A percentile compares a stretch with the other conserved stretches of the same genome.
Conservation (phyloP, 140 eudicot species). For the Ambrosia hybrid region DNA sequence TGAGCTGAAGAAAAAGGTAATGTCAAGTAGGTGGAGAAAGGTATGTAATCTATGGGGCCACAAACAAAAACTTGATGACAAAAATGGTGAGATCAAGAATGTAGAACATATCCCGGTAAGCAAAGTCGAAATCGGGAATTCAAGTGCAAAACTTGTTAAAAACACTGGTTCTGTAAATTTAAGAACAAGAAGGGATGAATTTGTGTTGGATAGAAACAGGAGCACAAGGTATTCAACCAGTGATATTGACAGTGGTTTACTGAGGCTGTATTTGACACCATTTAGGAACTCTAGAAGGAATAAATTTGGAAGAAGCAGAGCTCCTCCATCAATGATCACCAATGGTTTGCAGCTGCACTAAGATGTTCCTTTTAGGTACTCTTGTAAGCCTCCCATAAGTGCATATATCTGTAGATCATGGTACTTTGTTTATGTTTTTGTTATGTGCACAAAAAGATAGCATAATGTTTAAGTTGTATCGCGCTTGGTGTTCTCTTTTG, state of each 20-base stretch:
- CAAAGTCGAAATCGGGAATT: constrained; percentile 30
- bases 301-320: constrained; percentile 54
- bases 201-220: constrained; percentile 53
- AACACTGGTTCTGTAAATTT: constrained; percentile 45
- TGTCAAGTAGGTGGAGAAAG: constrained; percentile 62
- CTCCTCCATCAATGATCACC: constrained; percentile 40
- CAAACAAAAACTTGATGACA: constrained; percentile 28
- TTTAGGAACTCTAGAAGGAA: constrained; percentile 68
- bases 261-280: constrained; percentile 79
- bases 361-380: constrained; percentile 30
- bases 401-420: constrained; percentile 40
- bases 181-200: constrained; percentile 34
- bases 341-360: constrained; percentile 60
- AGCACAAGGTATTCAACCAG: constrained; percentile 48
- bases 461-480: constrained; percentile 23
- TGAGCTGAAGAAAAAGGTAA: constrained; percentile 50
- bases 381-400: constrained; percentile 20
- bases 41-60: constrained; percentile 67
- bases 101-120: constrained; percentile 29
- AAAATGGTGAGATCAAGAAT: constrained; percentile 32
- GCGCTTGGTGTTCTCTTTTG: constrained; percentile 7
- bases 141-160: constrained; percentile 39
- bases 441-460: constrained; percentile 17
- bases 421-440: constrained; percentile 27
- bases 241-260: constrained; percentile 55